Percentiles rank a stretch among this genome's conserved stretches.
phyloP scores from a whole-genome alignment of 192 early-diverging fungal species.

The Allomyces macrogynus region DNA sequence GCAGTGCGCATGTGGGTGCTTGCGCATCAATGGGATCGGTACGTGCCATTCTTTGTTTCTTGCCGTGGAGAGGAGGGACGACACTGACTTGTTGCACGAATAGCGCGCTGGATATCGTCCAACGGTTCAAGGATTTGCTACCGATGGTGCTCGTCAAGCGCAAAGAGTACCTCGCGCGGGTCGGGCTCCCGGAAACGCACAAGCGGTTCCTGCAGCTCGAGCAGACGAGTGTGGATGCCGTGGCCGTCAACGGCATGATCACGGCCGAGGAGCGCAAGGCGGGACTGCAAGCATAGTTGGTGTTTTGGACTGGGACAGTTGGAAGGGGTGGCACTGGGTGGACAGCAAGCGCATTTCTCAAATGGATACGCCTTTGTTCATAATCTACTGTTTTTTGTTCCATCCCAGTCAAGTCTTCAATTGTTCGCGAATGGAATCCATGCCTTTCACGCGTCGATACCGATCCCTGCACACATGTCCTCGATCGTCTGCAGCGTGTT shows the following conservation, averaged over 20 bases:
- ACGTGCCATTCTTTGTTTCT: constrained; percentile 1
- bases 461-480: no score
- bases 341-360: no score
- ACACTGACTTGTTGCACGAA: not conserved
- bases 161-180: constrained; percentile 22
- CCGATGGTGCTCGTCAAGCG: constrained; percentile 33
- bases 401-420: no score
- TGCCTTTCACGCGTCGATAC: no score
- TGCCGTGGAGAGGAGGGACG: not conserved
- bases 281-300: not conserved
- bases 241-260: not conserved
- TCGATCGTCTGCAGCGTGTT: not conserved
- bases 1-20: constrained; percentile 31
- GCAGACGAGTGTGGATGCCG: not conserved
- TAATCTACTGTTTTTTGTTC: no score
- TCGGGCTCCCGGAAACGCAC: constrained; percentile 19
- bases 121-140: constrained; percentile 39
- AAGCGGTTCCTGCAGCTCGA: constrained; percentile 22
- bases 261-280: not conserved
- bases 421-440: no score
- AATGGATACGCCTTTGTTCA: no score
- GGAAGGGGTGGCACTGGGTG: no score
- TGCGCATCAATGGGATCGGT: constrained; percentile 39
- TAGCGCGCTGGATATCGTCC: constrained; percentile 32
- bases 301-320: no score